Conservation (phyloP, 108 stramenopile species). For the Stephanodiscus triporus region DNA sequence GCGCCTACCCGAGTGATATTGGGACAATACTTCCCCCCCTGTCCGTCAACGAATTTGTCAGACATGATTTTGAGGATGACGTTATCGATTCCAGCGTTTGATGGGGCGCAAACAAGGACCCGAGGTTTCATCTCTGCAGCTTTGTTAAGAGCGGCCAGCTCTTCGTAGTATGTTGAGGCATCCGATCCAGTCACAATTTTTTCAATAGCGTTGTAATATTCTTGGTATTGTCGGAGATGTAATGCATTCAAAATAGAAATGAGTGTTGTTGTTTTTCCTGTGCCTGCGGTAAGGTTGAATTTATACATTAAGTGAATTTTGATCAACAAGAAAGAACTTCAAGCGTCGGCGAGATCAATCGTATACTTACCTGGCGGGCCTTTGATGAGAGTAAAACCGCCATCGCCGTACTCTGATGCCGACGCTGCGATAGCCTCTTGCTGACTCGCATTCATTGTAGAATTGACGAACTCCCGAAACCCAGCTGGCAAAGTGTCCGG, state of each 20-base stretch:
- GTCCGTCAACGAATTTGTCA: conserved; percentile 70
- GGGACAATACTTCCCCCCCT: conserved; percentile 71
- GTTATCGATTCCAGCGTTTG: conserved; percentile 92
- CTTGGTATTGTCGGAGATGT: conserved; percentile 59
- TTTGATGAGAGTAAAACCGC: conserved; percentile 68
- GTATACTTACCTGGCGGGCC: conserved; percentile 51
- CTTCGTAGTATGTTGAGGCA: conserved; percentile 38
- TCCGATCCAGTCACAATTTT: conserved; percentile 41
- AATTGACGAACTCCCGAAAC: conserved; percentile 48
- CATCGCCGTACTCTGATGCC: conserved; percentile 48
- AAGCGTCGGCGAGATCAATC: neutral
- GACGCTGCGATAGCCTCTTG: conserved; percentile 50
- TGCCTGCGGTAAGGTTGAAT: conserved; percentile 45
- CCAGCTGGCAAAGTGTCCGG: conserved; percentile 41
- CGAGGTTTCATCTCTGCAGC: conserved; percentile 58
- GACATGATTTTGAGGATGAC: conserved; percentile 76
- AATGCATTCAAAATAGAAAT: conserved; percentile 75
- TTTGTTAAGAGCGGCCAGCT: conserved; percentile 44
- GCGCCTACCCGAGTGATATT: conserved; percentile 69
- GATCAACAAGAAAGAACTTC: neutral
- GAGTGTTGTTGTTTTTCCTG: conserved; percentile 84
- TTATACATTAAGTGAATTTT: neutral
- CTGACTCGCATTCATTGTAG: conserved; percentile 52
- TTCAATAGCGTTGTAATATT: conserved; percentile 52
- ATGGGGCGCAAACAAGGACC: conserved; percentile 84